Percentiles rank a stretch among this genome's conserved stretches.
Evolutionary conservation across 169 alveolate genomes (phyloP).

Genomic region (Plasmodium coatneyi): DNA sequence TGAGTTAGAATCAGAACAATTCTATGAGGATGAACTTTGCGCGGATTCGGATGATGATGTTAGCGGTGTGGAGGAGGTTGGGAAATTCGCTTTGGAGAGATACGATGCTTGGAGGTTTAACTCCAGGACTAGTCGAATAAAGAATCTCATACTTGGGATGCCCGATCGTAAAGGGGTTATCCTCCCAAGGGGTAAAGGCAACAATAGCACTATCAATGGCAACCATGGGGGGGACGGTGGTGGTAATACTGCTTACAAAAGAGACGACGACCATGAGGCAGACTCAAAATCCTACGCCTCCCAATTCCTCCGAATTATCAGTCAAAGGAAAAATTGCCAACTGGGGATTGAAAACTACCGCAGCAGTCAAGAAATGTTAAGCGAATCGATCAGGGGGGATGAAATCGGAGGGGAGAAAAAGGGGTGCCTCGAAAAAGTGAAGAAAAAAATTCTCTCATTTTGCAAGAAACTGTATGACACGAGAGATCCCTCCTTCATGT

Average conservation of each 20-base stretch:
- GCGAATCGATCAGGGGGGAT: neutral
- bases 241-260: neutral
- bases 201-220: too few relatives aligned
- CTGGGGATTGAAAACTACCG: neutral
- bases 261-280: neutral
- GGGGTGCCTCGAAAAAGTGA: neutral
- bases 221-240: neutral
- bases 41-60: neutral
- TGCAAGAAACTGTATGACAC: neutral
- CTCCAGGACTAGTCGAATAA: neutral
- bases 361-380: neutral
- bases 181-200: neutral
- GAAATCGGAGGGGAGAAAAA: neutral
- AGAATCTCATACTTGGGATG: neutral
- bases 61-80: constrained; percentile 48
- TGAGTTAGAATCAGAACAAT: constrained; percentile 53
- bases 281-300: neutral
- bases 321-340: neutral
- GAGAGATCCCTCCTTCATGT: constrained; percentile 26
- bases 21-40: neutral
- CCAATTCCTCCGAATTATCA: neutral
- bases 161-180: neutral
- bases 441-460: neutral
- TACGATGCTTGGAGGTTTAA: neutral
- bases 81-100: constrained; percentile 1